A percentile compares a stretch with the other conserved stretches of the same genome.
Conservation (phyloP, 1,139 yeast species). For the Taiozyma sp. region DNA sequence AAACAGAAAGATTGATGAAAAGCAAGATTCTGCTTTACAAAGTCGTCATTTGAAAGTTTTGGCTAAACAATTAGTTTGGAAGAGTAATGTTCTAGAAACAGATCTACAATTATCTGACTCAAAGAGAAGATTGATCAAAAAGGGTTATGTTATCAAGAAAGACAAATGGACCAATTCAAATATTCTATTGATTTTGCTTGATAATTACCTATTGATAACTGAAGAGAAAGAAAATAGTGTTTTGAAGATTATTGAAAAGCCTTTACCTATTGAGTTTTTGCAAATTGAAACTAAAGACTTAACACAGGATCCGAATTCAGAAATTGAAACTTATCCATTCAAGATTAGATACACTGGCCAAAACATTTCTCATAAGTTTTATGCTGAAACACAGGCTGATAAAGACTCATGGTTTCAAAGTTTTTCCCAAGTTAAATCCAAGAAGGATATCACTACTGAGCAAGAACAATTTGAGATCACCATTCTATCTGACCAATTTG, state of each 20-base stretch:
- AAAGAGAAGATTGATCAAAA: slow-evolving; percentile 49
- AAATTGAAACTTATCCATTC: slow-evolving; percentile 34
- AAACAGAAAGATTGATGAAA: slow-evolving; percentile 44
- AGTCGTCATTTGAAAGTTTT: slow-evolving; percentile 42
- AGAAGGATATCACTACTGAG: slow-evolving; percentile 39
- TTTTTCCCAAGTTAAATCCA: slow-evolving; percentile 49
- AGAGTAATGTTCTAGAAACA: slow-evolving; percentile 28
- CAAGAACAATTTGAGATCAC: slow-evolving; percentile 52
- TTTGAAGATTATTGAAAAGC: slow-evolving; percentile 47
- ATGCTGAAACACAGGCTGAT: slow-evolving; percentile 47
- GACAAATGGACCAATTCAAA: slow-evolving; percentile 51
- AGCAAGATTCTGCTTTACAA: slow-evolving; percentile 52
- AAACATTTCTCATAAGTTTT: slow-evolving; percentile 50
- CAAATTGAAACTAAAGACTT: slow-evolving; percentile 40
- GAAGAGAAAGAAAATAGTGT: slow-evolving; percentile 33
- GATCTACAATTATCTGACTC: slow-evolving; percentile 51
- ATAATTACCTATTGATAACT: slow-evolving; percentile 66
- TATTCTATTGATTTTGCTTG: slow-evolving; percentile 52
- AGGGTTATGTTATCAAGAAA: slow-evolving; percentile 58
- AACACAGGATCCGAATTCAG: slow-evolving; percentile 14
- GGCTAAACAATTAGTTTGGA: slow-evolving; percentile 45
- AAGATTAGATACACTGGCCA: slow-evolving; percentile 45
- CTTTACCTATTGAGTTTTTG: slow-evolving; percentile 56
- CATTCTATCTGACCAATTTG: slow-evolving; percentile 57
- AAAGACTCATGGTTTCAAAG: slow-evolving; percentile 56